phyloP scores from a whole-genome alignment of 2,329 filamentous ascomycete genomes.

The Colletotrichum costaricense region DNA sequence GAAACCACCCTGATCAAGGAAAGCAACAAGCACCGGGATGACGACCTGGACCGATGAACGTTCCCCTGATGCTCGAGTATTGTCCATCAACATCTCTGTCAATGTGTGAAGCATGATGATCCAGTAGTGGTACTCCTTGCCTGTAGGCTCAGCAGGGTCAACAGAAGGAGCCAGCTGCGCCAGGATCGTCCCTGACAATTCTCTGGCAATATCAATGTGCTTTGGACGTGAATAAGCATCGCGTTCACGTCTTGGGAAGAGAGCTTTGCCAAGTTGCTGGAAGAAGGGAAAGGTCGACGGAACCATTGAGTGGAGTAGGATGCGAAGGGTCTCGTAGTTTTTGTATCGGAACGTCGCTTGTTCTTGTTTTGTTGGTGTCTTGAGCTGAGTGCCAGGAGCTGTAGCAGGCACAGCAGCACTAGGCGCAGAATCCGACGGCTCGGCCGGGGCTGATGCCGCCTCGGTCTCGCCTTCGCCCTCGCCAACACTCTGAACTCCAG shows the following conservation, averaged over 20 bases:
- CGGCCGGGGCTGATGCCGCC: constrained; percentile 46
- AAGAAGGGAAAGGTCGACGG: constrained; percentile 86
- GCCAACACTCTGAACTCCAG: constrained; percentile 14
- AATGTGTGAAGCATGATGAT: constrained; percentile 83
- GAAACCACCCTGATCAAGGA: constrained; percentile 85
- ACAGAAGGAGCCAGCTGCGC: constrained; percentile 69
- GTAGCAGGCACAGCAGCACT: constrained; percentile 38
- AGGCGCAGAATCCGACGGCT: constrained; percentile 43
- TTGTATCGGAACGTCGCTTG: constrained; percentile 61
- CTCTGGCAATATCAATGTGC: constrained; percentile 68
- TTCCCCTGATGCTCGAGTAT: constrained; percentile 57
- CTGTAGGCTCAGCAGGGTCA: constrained; percentile 57
- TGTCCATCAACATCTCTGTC: constrained; percentile 82
- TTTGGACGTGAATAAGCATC: constrained; percentile 69
- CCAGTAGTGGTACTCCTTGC: constrained; percentile 81
- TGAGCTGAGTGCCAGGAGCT: constrained; percentile 39
- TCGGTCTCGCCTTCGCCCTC: constrained; percentile 43
- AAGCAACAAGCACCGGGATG: constrained; percentile 85
- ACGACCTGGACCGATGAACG: constrained; percentile 66
- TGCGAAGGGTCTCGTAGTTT: constrained; percentile 83
- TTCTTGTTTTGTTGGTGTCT: constrained; percentile 57
- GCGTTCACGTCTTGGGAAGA: constrained; percentile 79
- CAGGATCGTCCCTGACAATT: constrained; percentile 78
- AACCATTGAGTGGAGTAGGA: constrained; percentile 82
- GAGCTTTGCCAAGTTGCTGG: constrained; percentile 83